A percentile compares a stretch with the other conserved stretches of the same genome.
These are phyloP conservation scores for Acanthamoeba lenticulata DNA, from an alignment of 208 protist species.

Conservation along the genomic window DNA sequence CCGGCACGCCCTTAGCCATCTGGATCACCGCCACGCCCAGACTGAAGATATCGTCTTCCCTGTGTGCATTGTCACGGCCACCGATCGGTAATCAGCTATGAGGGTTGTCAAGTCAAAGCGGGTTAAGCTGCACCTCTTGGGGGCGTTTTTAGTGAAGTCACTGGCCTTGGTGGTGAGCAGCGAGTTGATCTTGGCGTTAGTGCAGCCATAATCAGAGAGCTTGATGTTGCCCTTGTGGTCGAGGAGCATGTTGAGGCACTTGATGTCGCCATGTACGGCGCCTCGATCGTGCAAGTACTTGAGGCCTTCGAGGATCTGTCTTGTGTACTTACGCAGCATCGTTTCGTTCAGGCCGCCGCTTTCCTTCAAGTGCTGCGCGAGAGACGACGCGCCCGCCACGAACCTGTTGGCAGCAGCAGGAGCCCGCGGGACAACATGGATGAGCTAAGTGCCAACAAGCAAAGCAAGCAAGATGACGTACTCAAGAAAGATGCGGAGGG, in stretches of 20 bases:
- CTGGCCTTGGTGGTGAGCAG: neutral
- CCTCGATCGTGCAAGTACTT: conserved; percentile 35
- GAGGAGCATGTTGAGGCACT: conserved; percentile 58
- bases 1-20: conserved; percentile 42
- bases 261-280: conserved; percentile 44
- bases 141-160: neutral
- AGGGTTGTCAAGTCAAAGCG: neutral
- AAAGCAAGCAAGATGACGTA: neutral
- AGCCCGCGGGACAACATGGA: neutral
- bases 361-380: neutral
- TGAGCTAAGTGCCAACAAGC: neutral
- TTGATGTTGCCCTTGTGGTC: conserved; percentile 68
- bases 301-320: conserved; percentile 59
- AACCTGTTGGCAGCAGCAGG: neutral
- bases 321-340: conserved; percentile 59
- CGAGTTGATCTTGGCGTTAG: conserved; percentile 41
- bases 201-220: conserved; percentile 62
- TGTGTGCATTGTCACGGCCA: neutral
- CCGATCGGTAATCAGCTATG: neutral
- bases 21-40: conserved; percentile 33
- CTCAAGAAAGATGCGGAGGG: conserved; percentile 49
- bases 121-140: neutral
- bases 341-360: conserved; percentile 40
- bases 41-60: conserved; percentile 45
- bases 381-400: conserved; percentile 28